phyloP scores from a whole-genome alignment of 306 rosid genomes.

The Malus sylvestris region DNA sequence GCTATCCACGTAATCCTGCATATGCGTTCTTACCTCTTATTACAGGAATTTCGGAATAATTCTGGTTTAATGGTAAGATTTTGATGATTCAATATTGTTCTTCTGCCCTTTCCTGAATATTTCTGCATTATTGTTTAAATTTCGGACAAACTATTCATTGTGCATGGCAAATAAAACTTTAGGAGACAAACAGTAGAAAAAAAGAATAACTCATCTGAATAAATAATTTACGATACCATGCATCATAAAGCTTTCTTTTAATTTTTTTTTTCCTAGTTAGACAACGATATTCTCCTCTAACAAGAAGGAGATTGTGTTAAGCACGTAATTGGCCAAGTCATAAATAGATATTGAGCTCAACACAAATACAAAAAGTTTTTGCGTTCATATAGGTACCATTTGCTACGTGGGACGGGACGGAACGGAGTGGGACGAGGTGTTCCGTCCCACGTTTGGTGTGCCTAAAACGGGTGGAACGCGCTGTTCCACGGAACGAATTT shows the following conservation, averaged over 20 bases:
- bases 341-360: too few relatives aligned
- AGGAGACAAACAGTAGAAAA: background rate
- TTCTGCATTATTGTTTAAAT: background rate
- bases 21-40: background rate
- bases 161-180: background rate
- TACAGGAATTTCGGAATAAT: background rate
- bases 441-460: too few relatives aligned
- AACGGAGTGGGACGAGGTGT: too few relatives aligned
- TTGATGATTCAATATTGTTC: background rate
- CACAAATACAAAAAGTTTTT: too few relatives aligned
- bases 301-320: background rate
- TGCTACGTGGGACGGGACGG: too few relatives aligned
- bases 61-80: slow-evolving; percentile 4
- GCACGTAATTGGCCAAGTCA: too few relatives aligned
- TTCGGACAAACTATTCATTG: background rate
- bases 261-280: too few relatives aligned
- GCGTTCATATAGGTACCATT: too few relatives aligned
- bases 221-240: background rate
- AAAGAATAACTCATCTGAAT: background rate
- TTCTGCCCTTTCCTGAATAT: background rate
- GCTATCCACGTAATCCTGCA: background rate
- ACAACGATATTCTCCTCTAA: background rate
- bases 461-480: too few relatives aligned
- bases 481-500: too few relatives aligned
- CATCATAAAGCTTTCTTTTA: background rate